A percentile compares a stretch with the other conserved stretches of the same genome.
Evolutionary conservation across 306 rosid species (phyloP).

Genomic region (Corylus avellana): DNA sequence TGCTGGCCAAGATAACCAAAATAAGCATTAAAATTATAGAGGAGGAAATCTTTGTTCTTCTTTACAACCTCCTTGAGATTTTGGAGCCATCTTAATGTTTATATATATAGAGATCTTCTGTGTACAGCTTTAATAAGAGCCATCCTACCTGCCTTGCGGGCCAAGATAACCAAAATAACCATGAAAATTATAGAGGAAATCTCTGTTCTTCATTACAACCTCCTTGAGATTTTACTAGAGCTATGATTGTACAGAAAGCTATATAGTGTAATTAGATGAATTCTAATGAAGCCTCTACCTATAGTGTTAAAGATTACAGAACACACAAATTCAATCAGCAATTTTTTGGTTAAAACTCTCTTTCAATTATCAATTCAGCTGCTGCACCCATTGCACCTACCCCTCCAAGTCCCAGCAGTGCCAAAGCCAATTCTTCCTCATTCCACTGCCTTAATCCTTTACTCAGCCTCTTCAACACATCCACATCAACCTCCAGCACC

Average conservation of each 20-base stretch:
- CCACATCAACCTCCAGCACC: conserved; percentile 58
- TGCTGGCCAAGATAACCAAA: background rate
- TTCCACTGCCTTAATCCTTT: conserved; percentile 60
- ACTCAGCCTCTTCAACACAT: conserved; percentile 71
- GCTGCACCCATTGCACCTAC: conserved; percentile 77
- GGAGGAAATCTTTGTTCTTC: background rate
- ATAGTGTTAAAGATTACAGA: conserved; percentile 6
- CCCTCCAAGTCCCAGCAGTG: conserved; percentile 76
- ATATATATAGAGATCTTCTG: too few relatives aligned
- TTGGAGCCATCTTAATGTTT: background rate
- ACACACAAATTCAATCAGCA: background rate
- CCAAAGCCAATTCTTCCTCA: conserved; percentile 76
- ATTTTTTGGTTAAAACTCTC: conserved; percentile 29
- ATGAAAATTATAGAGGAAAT: background rate
- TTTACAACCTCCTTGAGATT: background rate
- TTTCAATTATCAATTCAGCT: conserved; percentile 67
- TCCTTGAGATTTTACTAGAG: conserved; percentile 12
- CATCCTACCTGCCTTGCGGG: background rate
- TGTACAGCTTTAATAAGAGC: too few relatives aligned
- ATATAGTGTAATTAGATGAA: background rate
- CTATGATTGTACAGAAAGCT: background rate
- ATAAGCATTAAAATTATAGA: background rate
- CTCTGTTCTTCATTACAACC: background rate
- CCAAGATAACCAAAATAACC: background rate
- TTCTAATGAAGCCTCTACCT: background rate